phyloP scores from a whole-genome alignment of 2,329 filamentous ascomycete genomes.

The Teratosphaeria pseudoeucalypti region DNA sequence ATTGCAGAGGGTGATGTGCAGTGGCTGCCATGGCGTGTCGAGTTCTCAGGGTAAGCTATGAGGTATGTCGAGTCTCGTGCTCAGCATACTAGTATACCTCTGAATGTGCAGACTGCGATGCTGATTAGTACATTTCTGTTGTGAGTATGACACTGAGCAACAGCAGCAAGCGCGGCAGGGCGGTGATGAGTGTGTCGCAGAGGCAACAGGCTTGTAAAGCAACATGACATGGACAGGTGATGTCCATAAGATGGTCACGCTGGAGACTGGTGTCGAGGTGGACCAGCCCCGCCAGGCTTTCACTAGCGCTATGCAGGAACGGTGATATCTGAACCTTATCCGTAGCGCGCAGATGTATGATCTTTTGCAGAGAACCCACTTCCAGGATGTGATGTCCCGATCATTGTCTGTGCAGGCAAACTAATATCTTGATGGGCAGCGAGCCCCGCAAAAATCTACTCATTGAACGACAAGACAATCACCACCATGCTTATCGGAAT shows the following conservation, averaged over 20 bases:
- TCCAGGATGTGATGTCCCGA: background rate
- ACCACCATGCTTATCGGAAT: conserved; percentile 61
- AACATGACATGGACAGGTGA: background rate
- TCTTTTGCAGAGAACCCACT: background rate
- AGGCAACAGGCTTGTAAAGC: background rate
- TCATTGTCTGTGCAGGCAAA: too few species aligned
- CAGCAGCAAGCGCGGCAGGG: background rate
- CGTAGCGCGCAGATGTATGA: background rate
- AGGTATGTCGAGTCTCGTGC: background rate
- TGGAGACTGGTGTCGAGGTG: background rate
- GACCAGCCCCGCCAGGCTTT: background rate
- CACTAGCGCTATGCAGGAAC: background rate
- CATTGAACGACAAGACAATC: background rate
- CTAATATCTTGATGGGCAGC: background rate
- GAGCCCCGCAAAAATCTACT: background rate
- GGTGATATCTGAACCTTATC: background rate
- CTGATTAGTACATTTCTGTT: background rate
- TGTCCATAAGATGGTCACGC: background rate
- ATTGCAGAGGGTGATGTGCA: conserved; percentile 45
- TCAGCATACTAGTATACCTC: background rate
- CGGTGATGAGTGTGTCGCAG: background rate
- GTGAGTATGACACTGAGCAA: background rate
- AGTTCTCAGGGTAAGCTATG: background rate
- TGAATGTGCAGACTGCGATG: background rate
- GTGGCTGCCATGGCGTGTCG: conserved; percentile 2